Evolutionary conservation across 306 rosid species (phyloP).

Genomic region (Vigna trinervia): DNA sequence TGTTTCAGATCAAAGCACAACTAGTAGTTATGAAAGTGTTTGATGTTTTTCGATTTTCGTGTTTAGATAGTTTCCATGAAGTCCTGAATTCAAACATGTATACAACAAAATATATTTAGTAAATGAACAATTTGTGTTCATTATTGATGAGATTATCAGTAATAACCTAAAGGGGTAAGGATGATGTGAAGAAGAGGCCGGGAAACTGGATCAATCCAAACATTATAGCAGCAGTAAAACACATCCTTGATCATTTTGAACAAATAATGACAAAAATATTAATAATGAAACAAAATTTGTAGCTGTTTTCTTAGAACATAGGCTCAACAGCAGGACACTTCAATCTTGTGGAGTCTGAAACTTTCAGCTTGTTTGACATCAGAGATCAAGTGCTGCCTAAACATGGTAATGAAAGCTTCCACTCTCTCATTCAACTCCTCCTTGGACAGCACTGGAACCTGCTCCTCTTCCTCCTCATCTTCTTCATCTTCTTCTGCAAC

Average conservation of each 20-base stretch:
- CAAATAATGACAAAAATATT: background rate
- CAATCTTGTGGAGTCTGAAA: slow-evolving; percentile 42
- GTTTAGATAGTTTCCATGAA: background rate
- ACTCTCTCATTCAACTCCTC: slow-evolving; percentile 91
- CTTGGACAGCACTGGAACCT: slow-evolving; percentile 60
- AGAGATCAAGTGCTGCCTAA: slow-evolving; percentile 79
- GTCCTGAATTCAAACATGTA: background rate
- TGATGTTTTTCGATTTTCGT: background rate
- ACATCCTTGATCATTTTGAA: slow-evolving; percentile 39
- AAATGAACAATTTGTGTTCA: slow-evolving; percentile 21
- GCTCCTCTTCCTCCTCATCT: slow-evolving; percentile 42
- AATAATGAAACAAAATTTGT: slow-evolving; percentile 40
- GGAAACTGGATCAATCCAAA: slow-evolving; percentile 42
- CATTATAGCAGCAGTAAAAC: slow-evolving; percentile 23
- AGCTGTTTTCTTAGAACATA: background rate
- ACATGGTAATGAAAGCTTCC: slow-evolving; percentile 95
- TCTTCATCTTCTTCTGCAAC: slow-evolving; percentile 22
- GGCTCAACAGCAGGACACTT: slow-evolving; percentile 52
- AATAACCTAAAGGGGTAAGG: background rate
- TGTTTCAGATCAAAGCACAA: slow-evolving; percentile 1
- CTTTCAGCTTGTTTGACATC: slow-evolving; percentile 66
- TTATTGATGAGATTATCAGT: slow-evolving; percentile 12
- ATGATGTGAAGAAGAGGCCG: slow-evolving; percentile 19
- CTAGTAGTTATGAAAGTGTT: background rate
- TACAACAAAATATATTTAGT: background rate